These are phyloP conservation scores for Epichloe hybrida DNA, from an alignment of 2,329 filamentous ascomycete genomes.

Conservation along the genomic window DNA sequence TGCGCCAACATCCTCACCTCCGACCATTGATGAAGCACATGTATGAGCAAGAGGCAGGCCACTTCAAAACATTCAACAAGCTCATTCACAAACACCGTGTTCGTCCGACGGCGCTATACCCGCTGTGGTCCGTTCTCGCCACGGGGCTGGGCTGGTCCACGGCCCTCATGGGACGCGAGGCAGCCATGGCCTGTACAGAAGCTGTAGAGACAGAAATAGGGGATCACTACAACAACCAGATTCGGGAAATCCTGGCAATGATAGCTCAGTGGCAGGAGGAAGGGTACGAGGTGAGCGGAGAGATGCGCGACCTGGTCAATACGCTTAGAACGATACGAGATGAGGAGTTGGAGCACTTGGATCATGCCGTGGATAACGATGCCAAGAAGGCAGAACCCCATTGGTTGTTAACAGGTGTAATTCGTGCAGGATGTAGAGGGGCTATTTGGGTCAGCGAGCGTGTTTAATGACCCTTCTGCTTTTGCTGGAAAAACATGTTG, in stretches of 20 bases:
- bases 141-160: slow-evolving; percentile 80
- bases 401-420: slow-evolving; percentile 74
- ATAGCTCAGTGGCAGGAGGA: slow-evolving; percentile 58
- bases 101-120: slow-evolving; percentile 84
- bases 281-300: slow-evolving; percentile 68
- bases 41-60: slow-evolving; percentile 89
- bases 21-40: slow-evolving; percentile 91
- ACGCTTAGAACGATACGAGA: slow-evolving; percentile 77
- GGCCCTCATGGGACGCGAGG: slow-evolving; percentile 76
- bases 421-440: slow-evolving; percentile 77
- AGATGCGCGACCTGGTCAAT: slow-evolving; percentile 57
- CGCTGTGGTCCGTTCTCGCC: slow-evolving; percentile 72
- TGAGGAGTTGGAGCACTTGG: slow-evolving; percentile 92
- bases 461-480: slow-evolving; percentile 30
- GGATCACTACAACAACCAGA: slow-evolving; percentile 87
- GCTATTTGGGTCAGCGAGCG: slow-evolving; percentile 86
- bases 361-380: slow-evolving; percentile 89
- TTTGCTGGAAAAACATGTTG: background rate
- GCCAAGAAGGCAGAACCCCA: slow-evolving; percentile 82
- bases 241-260: slow-evolving; percentile 71
- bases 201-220: slow-evolving; percentile 98
- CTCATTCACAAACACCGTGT: slow-evolving; percentile 78
- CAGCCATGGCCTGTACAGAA: slow-evolving; percentile 97
- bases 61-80: slow-evolving; percentile 73
- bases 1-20: slow-evolving; percentile 71